A percentile compares a stretch with the other conserved stretches of the same genome.
phyloP scores from a whole-genome alignment of 2,329 filamentous ascomycete genomes.

The Cladosporium austrohemisphaericum region DNA sequence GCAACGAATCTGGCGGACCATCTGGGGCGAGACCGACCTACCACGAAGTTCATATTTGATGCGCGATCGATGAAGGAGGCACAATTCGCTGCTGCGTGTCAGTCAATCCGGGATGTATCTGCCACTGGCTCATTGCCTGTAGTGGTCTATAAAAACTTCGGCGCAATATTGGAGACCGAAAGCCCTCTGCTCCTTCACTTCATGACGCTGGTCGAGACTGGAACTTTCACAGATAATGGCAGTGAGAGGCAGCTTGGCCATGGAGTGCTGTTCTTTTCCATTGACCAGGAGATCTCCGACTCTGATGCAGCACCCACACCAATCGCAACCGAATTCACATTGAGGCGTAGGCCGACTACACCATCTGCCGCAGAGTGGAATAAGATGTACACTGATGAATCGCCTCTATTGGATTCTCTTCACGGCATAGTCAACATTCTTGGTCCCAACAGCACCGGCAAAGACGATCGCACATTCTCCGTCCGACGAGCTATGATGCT shows the following conservation, averaged over 20 bases:
- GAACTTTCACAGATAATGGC: slow-evolving; percentile 29
- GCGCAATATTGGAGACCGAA: slow-evolving; percentile 26
- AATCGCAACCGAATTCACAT: slow-evolving; percentile 22
- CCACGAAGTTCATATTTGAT: slow-evolving; percentile 29
- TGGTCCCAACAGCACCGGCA: slow-evolving; percentile 29
- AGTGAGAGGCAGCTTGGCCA: slow-evolving; percentile 27
- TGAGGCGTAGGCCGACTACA: slow-evolving; percentile 11
- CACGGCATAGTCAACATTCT: slow-evolving; percentile 31
- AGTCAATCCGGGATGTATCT: slow-evolving; percentile 30
- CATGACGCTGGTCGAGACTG: slow-evolving; percentile 30
- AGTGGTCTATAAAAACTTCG: slow-evolving; percentile 32
- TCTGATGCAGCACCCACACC: slow-evolving; percentile 27
- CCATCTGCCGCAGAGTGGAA: slow-evolving; percentile 13
- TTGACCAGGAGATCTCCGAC: slow-evolving; percentile 28
- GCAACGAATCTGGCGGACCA: slow-evolving; percentile 29
- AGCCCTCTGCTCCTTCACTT: slow-evolving; percentile 29
- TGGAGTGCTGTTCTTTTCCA: slow-evolving; percentile 31
- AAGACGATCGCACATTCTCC: slow-evolving; percentile 29
- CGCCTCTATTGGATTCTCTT: slow-evolving; percentile 29
- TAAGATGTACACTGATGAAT: slow-evolving; percentile 24
- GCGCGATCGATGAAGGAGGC: slow-evolving; percentile 27
- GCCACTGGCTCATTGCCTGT: slow-evolving; percentile 27
- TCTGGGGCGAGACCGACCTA: slow-evolving; percentile 19
- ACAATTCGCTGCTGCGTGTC: slow-evolving; percentile 29
- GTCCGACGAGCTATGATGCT: slow-evolving; percentile 34